phyloP scores from a whole-genome alignment of 148 eudicot species.

The Silene uniflora region DNA sequence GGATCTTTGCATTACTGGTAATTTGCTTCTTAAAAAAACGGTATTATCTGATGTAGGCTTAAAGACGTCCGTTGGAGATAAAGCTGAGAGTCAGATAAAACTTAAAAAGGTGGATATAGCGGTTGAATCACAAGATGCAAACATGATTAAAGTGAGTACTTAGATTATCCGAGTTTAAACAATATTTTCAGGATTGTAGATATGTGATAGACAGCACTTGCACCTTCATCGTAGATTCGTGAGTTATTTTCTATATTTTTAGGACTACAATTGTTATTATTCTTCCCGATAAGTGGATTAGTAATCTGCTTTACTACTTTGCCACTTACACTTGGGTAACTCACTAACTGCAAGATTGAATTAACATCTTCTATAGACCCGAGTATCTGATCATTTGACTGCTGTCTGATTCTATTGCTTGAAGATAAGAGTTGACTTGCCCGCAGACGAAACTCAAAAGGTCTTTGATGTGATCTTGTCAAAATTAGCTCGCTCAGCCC shows the following conservation, averaged over 20 bases:
- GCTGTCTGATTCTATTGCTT: slow-evolving; percentile 11
- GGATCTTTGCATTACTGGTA: neutral
- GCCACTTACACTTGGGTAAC: neutral
- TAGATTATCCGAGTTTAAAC: neutral
- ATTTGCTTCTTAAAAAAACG: slow-evolving; percentile 5
- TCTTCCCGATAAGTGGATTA: neutral
- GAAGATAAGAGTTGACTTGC: slow-evolving; percentile 72
- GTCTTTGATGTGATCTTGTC: slow-evolving; percentile 60
- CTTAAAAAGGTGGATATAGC: slow-evolving; percentile 48
- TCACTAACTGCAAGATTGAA: neutral
- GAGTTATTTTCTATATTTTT: no score
- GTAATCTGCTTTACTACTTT: neutral
- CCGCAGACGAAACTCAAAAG: slow-evolving; percentile 67
- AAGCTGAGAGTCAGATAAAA: slow-evolving; percentile 31
- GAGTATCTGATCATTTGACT: neutral
- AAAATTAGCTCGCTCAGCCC: slow-evolving; percentile 70
- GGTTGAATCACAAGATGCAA: slow-evolving; percentile 61
- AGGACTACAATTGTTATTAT: no score
- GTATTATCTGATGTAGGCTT: slow-evolving; percentile 34
- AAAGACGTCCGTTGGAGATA: slow-evolving; percentile 43
- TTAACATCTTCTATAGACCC: slow-evolving; percentile 1
- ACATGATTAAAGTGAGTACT: slow-evolving; percentile 54
- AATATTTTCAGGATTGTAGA: neutral
- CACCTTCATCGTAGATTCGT: neutral
- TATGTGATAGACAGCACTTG: slow-evolving; percentile 11